A percentile compares a stretch with the other conserved stretches of the same genome.
These are phyloP conservation scores for Salix viminalis DNA, from an alignment of 345 rosid genomes.

Conservation along the genomic window DNA sequence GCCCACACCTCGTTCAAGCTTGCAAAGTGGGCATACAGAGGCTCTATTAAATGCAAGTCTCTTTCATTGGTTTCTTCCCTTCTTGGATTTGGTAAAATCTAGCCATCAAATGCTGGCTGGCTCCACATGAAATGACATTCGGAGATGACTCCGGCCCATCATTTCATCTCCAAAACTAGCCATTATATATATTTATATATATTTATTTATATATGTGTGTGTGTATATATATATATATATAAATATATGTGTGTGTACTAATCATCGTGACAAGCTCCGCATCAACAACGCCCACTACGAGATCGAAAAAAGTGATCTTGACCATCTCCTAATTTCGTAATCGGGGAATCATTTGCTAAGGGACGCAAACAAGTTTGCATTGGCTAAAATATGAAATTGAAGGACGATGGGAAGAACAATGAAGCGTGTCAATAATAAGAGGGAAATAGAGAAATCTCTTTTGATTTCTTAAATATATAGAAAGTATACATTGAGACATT, in stretches of 20 bases:
- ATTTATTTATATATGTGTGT: no score
- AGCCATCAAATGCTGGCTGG: not conserved
- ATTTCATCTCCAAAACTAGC: not conserved
- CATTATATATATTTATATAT: no score
- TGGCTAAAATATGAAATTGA: not conserved
- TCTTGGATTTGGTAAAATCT: not conserved
- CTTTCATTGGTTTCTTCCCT: not conserved
- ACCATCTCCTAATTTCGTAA: not conserved
- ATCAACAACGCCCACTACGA: not conserved
- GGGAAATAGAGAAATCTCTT: not conserved
- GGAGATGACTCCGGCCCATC: not conserved
- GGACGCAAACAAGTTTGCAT: not conserved
- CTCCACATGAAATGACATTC: not conserved
- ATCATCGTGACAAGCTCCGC: not conserved
- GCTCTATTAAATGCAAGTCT: not conserved
- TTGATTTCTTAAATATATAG: not conserved
- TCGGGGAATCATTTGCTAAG: not conserved
- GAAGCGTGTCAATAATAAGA: not conserved
- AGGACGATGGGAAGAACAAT: not conserved
- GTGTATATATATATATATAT: no score
- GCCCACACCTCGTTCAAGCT: not conserved
- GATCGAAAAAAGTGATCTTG: not conserved
- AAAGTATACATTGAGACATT: not conserved
- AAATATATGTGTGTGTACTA: not conserved
- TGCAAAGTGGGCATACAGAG: not conserved